Evolutionary conservation across 129 eudicot genomes (phyloP).

Genomic region (Rutidosis leptorrhynchoides): DNA sequence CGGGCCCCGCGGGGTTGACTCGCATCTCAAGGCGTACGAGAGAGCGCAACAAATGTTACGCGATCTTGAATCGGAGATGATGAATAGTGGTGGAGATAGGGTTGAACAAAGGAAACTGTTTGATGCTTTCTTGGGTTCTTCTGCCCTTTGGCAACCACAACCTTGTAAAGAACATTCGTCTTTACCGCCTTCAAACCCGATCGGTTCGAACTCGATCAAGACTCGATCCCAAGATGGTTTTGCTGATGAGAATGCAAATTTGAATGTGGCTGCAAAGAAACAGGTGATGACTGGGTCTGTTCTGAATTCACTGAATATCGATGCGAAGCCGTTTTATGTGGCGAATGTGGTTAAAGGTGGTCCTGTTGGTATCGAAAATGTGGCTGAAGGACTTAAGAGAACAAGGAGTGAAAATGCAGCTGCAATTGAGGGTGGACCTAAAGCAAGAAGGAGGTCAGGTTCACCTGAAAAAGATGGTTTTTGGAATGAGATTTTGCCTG

Average conservation of each 20-base stretch:
- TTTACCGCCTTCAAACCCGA: slow-evolving; percentile 20
- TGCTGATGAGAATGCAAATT: slow-evolving; percentile 59
- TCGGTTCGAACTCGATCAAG: neutral
- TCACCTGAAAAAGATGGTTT: slow-evolving; percentile 41
- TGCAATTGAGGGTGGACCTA: slow-evolving; percentile 40
- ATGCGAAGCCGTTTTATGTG: slow-evolving; percentile 72
- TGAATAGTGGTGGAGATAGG: slow-evolving; percentile 66
- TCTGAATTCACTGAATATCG: slow-evolving; percentile 58
- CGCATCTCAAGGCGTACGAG: slow-evolving; percentile 97
- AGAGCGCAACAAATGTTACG: slow-evolving; percentile 94
- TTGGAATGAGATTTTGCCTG: slow-evolving; percentile 60
- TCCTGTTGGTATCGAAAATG: slow-evolving; percentile 14
- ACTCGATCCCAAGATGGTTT: slow-evolving; percentile 40
- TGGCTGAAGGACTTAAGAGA: slow-evolving; percentile 67
- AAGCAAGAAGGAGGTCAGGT: slow-evolving; percentile 46
- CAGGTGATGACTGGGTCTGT: slow-evolving; percentile 3
- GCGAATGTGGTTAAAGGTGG: slow-evolving; percentile 37
- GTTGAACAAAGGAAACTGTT: slow-evolving; percentile 76
- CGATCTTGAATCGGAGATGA: slow-evolving; percentile 85
- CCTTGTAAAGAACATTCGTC: slow-evolving; percentile 72
- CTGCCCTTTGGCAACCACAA: slow-evolving; percentile 98
- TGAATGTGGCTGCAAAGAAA: slow-evolving; percentile 30
- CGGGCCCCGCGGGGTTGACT: slow-evolving; percentile 90
- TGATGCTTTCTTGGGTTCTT: slow-evolving; percentile 84
- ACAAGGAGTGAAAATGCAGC: slow-evolving; percentile 65